phyloP scores from a whole-genome alignment of 2,329 filamentous ascomycete genomes.

The Arthrocladium fulminans region DNA sequence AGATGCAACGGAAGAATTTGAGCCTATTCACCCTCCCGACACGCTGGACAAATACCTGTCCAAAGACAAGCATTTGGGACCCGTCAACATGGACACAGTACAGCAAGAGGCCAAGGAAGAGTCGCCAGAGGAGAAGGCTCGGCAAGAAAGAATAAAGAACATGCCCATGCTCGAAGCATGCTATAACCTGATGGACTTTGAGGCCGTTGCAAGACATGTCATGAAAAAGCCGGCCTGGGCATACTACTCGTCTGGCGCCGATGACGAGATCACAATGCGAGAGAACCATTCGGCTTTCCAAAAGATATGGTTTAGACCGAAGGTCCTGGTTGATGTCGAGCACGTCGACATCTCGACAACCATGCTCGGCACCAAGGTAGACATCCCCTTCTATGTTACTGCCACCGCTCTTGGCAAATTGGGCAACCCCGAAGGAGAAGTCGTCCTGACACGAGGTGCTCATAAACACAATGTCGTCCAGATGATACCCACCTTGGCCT shows the following conservation, averaged over 20 bases:
- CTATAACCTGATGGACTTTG: conserved; percentile 93
- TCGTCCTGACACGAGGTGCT: conserved; percentile 76
- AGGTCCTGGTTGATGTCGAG: conserved; percentile 80
- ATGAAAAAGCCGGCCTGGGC: conserved; percentile 98
- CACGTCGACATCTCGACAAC: conserved; percentile 78
- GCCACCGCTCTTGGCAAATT: conserved; percentile 94
- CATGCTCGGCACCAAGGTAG: conserved; percentile 80
- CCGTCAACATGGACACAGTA: conserved; percentile 68
- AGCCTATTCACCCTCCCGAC: conserved; percentile 81
- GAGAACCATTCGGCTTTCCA: conserved; percentile 96
- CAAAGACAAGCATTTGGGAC: conserved; percentile 75
- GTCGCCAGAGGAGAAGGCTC: conserved; percentile 62
- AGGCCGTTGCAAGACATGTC: conserved; percentile 75
- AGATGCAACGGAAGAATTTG: conserved; percentile 86
- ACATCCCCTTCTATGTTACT: conserved; percentile 91
- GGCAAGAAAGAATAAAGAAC: conserved; percentile 61
- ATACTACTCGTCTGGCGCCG: conserved; percentile 90
- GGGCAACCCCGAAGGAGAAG: conserved; percentile 82
- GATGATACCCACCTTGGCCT: conserved; percentile 97
- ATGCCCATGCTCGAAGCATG: conserved; percentile 80
- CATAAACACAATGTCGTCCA: conserved; percentile 83
- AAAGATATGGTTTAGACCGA: conserved; percentile 93
- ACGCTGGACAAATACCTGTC: conserved; percentile 76
- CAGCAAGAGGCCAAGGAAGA: conserved; percentile 41
- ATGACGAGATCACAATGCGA: conserved; percentile 87